Evolutionary conservation across 148 eudicot genomes (phyloP).

Genomic region (Amaranthus palmeri): DNA sequence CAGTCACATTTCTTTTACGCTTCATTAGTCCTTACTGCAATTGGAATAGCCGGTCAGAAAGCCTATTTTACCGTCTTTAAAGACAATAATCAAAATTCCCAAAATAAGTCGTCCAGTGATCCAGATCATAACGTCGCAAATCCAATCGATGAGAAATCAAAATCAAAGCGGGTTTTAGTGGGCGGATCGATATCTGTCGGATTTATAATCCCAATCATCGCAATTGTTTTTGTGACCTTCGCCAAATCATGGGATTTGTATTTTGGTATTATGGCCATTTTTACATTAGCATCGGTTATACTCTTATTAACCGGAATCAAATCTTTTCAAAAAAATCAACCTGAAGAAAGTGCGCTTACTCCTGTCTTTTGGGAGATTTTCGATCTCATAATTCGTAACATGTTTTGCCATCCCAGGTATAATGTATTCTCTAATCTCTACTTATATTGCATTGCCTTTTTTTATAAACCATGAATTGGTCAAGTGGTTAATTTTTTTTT

Average conservation of each 20-base stretch:
- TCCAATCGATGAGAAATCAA: no score
- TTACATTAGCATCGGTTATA: slow-evolving; percentile 23
- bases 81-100: not conserved
- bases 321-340: slow-evolving; percentile 18
- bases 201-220: slow-evolving; percentile 18
- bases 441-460: no score
- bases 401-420: no score
- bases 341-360: slow-evolving; percentile 40
- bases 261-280: slow-evolving; percentile 47
- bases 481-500: no score
- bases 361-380: slow-evolving; percentile 33
- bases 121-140: not conserved
- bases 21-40: slow-evolving; percentile 34
- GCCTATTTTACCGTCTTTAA: slow-evolving; percentile 26
- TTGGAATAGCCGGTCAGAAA: slow-evolving; percentile 37
- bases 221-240: slow-evolving; percentile 30
- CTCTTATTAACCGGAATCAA: slow-evolving; percentile 29
- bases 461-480: no score
- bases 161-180: no score
- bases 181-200: not conserved
- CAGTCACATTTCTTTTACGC: slow-evolving; percentile 39
- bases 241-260: slow-evolving; percentile 39
- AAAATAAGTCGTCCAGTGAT: not conserved
- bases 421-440: no score
- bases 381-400: not conserved